Percentiles rank a stretch among this genome's conserved stretches.
phyloP scores from a whole-genome alignment of 768 basidiomycete species.

The Pisolithus microcarpus region DNA sequence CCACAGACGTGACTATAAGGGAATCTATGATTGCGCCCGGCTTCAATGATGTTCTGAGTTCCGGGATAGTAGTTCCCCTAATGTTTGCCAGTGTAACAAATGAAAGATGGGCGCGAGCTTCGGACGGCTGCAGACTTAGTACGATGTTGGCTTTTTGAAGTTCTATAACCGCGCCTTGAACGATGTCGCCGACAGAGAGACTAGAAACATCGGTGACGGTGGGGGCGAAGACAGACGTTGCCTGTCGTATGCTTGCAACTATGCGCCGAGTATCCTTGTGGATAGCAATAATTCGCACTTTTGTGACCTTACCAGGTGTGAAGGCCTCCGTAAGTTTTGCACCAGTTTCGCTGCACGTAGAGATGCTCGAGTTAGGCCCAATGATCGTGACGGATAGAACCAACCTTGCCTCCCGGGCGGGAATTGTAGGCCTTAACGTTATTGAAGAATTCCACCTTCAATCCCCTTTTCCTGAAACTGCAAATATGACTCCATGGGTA shows the following conservation, averaged over 20 bases:
- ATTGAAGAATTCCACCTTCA: slow-evolving; percentile 89
- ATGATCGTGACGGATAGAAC: slow-evolving; percentile 11
- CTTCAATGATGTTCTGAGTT: slow-evolving; percentile 56
- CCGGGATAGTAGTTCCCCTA: slow-evolving; percentile 55
- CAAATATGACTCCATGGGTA: slow-evolving; percentile 78
- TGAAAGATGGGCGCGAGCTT: slow-evolving; percentile 76
- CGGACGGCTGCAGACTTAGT: slow-evolving; percentile 61
- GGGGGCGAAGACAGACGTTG: slow-evolving; percentile 43
- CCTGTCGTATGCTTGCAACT: slow-evolving; percentile 83
- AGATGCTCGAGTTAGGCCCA: not conserved
- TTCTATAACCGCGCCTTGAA: slow-evolving; percentile 64
- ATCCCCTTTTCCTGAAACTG: slow-evolving; percentile 70
- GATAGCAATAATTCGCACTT: slow-evolving; percentile 69
- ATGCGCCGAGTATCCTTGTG: slow-evolving; percentile 57
- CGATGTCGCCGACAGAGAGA: slow-evolving; percentile 69
- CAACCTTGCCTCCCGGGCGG: slow-evolving; percentile 76
- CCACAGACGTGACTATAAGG: slow-evolving; percentile 80
- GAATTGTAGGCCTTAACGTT: slow-evolving; percentile 78
- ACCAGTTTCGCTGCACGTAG: slow-evolving; percentile 52
- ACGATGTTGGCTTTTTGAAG: slow-evolving; percentile 83
- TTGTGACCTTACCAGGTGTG: slow-evolving; percentile 73
- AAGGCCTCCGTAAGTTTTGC: slow-evolving; percentile 57
- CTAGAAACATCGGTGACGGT: slow-evolving; percentile 56
- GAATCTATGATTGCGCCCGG: slow-evolving; percentile 66
- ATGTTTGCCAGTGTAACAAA: slow-evolving; percentile 82